Base-by-base conservation (phyloP, 2,329 filamentous ascomycete species). In the Colletotrichum sojae region DNA sequence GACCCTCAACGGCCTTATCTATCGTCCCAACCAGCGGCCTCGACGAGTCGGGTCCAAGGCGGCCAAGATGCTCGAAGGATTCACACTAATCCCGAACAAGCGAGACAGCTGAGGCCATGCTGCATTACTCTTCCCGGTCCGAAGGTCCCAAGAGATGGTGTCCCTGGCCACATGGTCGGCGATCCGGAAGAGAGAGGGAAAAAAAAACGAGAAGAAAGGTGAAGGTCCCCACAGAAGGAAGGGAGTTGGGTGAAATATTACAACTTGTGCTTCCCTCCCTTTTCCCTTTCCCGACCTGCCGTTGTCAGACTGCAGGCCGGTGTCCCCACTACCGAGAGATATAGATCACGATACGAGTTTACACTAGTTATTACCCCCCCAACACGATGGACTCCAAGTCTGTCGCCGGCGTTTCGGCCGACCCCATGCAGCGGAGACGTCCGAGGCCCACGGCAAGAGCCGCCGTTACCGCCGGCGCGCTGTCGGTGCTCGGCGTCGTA, bases 11-110 rank as follows among this genome's bases (percentile, higher is more conserved):
- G 60, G 9, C 51, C 66, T 61, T 69, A 69, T 66, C 62, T 36
- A 10, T 36, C 31, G 31, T 36, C 60, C 13, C 45, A 18, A 15
- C 49, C 6, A 45, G 13, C n/a, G n/a, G 36, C 18, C 43, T 66
- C 49, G 51, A 51, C 36, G 56, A 66, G 52, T 63, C 48, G 46
- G 52, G 56, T 8, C 36, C 16, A 9, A 20, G 49, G 49, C 12
- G 20, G 55, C 55, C 62, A 60, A 60, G 43, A 66, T 4, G 36
- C 22, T 55, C 48, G 20, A 27, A 45, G 43, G 46, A 55, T 40
- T 43, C 66, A 54, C 66, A 54, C 66, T 66, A 69, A 54, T 15
- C 66, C 62, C 10, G 36, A 69, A 66, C 27, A 31, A 66, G 62
- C 46, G 55, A 52, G 59, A 62, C 59, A 60, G n/a, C 56, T 59